Percentiles rank a stretch among this genome's conserved stretches.
phyloP scores from a whole-genome alignment of 75 land plant species.

The Selaginella moellendorffii region DNA sequence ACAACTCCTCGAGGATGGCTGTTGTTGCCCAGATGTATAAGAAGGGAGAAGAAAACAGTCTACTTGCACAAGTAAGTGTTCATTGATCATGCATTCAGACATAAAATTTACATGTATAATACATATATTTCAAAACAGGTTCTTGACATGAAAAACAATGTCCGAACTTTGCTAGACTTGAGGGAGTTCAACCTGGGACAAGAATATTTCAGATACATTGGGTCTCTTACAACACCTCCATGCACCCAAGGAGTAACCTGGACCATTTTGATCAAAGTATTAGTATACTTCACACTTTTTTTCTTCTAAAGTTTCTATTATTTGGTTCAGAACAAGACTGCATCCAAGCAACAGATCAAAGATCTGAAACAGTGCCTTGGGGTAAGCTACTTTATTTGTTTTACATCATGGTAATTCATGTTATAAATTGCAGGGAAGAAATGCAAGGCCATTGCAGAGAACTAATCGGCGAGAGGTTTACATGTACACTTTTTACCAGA shows the following conservation, averaged over 20 bases:
- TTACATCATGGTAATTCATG: background rate
- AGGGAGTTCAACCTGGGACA: slow-evolving; percentile 7
- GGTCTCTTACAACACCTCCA: slow-evolving; percentile 64
- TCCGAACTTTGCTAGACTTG: slow-evolving; percentile 11
- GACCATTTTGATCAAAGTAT: slow-evolving; percentile 31
- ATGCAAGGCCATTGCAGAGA: background rate
- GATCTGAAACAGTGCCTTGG: background rate
- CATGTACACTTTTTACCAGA: background rate
- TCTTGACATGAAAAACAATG: background rate
- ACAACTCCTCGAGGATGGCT: slow-evolving; percentile 23
- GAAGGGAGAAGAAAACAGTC: slow-evolving; percentile 33
- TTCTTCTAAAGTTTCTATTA: background rate
- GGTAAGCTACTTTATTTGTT: background rate
- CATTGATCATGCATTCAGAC: background rate
- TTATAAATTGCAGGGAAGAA: background rate
- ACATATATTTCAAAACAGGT: slow-evolving; percentile 9
- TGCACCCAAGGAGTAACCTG: slow-evolving; percentile 50
- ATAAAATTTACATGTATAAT: background rate
- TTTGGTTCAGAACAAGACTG: background rate
- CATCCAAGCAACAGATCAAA: background rate
- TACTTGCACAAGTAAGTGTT: slow-evolving; percentile 43
- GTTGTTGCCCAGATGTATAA: slow-evolving; percentile 43
- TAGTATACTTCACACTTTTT: background rate
- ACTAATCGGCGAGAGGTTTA: background rate
- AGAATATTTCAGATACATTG: slow-evolving; percentile 42